Conservation (phyloP, 768 basidiomycete species). For the Mycena capillaripes region DNA sequence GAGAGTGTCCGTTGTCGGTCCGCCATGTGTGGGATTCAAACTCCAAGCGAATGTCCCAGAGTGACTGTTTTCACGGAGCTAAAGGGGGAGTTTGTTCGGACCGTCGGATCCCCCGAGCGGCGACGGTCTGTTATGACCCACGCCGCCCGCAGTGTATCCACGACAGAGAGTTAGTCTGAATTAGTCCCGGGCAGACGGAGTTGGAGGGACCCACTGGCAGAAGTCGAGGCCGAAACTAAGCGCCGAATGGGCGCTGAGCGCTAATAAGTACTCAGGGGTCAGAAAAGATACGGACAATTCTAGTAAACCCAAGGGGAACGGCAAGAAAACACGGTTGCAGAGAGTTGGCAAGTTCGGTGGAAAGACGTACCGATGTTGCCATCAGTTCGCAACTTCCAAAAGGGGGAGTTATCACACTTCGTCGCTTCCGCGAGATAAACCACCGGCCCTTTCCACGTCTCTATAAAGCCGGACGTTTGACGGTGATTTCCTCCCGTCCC, state of each 20-base stretch:
- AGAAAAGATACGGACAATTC: not conserved
- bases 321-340: not conserved
- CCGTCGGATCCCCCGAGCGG: constrained; percentile 5
- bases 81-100: constrained; percentile 14
- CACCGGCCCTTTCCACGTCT: not conserved
- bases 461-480: constrained; percentile 13
- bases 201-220: not conserved
- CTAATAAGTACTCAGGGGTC: not conserved
- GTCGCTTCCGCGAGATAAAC: not conserved
- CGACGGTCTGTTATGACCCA: constrained; percentile 8
- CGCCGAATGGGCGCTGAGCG: too few relatives aligned
- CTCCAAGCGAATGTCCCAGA: not conserved
- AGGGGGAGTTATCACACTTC: not conserved
- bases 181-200: not conserved
- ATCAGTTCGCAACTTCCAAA: not conserved
- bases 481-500: constrained; percentile 14
- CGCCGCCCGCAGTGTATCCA: constrained; percentile 10
- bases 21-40: not conserved
- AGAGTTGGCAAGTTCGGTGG: not conserved
- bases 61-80: not conserved
- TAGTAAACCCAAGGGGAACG: not conserved
- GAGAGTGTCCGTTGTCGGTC: not conserved
- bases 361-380: constrained; percentile 17
- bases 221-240: not conserved
- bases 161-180: not conserved